Evolutionary conservation across 768 basidiomycete species (phyloP).

Genomic region (Phylloporus sp.): DNA sequence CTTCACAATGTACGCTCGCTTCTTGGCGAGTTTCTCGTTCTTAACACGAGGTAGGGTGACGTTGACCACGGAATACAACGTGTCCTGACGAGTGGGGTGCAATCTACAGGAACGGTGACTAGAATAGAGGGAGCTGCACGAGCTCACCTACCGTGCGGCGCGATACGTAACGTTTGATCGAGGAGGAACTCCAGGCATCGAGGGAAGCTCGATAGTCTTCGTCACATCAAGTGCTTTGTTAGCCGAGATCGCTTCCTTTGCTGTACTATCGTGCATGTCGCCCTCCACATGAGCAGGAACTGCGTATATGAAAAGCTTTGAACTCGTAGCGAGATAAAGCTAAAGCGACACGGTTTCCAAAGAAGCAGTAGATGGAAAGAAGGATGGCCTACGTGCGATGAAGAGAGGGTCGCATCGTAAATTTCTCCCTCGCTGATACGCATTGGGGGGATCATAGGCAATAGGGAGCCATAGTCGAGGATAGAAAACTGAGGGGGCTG

Average conservation of each 20-base stretch:
- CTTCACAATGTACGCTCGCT: constrained; percentile 61
- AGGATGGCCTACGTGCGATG: constrained; percentile 45
- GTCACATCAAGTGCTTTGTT: constrained; percentile 36
- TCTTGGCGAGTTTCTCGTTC: constrained; percentile 47
- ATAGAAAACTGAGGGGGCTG: constrained; percentile 48
- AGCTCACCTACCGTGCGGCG: constrained; percentile 45
- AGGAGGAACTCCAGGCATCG: constrained; percentile 39
- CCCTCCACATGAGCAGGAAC: constrained; percentile 35
- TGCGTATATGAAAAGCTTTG: constrained; percentile 57
- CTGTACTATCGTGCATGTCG: background rate
- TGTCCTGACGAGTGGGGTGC: constrained; percentile 45
- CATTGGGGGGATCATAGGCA: constrained; percentile 44
- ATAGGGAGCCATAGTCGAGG: constrained; percentile 58
- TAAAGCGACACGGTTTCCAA: constrained; percentile 23
- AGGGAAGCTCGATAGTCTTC: constrained; percentile 51
- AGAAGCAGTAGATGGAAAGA: background rate
- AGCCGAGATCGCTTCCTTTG: constrained; percentile 7
- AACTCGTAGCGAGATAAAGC: constrained; percentile 65
- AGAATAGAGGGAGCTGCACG: background rate
- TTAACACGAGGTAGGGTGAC: constrained; percentile 54
- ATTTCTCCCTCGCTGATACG: constrained; percentile 67
- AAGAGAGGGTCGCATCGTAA: constrained; percentile 79
- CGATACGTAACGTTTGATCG: constrained; percentile 53
- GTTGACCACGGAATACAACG: constrained; percentile 71
- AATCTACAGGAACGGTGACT: constrained; percentile 39